Percentiles rank a stretch among this genome's conserved stretches.
Evolutionary conservation across 2,329 filamentous ascomycete genomes (phyloP).

Genomic region (Colletotrichum falcatum): DNA sequence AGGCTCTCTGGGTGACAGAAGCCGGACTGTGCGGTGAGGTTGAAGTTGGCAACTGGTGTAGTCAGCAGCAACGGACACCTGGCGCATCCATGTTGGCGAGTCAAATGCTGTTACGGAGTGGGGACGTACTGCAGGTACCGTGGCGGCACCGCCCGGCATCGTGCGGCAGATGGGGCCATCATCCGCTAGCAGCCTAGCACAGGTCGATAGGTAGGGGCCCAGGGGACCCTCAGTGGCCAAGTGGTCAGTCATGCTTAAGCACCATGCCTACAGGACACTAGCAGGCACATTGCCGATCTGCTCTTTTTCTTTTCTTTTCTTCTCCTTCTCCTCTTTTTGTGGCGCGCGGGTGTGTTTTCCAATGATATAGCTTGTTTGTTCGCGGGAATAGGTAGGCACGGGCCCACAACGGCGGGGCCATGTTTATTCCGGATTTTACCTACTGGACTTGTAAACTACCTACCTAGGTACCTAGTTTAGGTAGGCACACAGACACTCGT

Average conservation of each 20-base stretch:
- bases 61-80: constrained; percentile 9
- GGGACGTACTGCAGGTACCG: constrained; percentile 26
- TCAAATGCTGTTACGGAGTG: constrained; percentile 28
- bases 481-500: no score
- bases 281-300: constrained; percentile 15
- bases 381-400: constrained; percentile 15
- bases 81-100: constrained; percentile 5
- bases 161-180: constrained; percentile 23
- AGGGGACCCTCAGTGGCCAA: constrained; percentile 24
- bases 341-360: no score
- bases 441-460: no score
- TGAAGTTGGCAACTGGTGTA: constrained; percentile 25
- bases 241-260: not conserved
- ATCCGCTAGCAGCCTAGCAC: constrained; percentile 9
- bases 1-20: not conserved
- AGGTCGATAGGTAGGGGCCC: constrained; percentile 17
- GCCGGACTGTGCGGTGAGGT: constrained; percentile 9
- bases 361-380: not conserved
- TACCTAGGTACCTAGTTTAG: no score
- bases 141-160: constrained; percentile 26
- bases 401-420: constrained; percentile 15
- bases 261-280: no score
- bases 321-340: no score
- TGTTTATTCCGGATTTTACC: not conserved
- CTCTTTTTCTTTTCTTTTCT: not conserved